Evolutionary conservation across 306 rosid genomes (phyloP).

Genomic region (Vicia faba): DNA sequence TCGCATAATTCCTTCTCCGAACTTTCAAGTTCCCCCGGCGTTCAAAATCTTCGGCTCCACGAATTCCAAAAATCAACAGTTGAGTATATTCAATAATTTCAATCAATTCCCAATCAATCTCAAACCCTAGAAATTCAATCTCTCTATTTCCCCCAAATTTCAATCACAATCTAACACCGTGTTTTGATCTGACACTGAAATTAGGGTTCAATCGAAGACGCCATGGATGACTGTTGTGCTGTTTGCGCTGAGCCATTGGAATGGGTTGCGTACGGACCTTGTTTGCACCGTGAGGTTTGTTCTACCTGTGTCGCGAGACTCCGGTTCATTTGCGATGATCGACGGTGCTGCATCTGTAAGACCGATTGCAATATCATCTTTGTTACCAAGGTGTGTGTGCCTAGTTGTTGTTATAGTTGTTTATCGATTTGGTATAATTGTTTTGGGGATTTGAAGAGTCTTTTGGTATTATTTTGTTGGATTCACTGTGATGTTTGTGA

Average conservation of each 20-base stretch:
- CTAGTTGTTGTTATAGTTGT: background rate
- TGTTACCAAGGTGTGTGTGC: slow-evolving; percentile 73
- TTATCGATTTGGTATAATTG: background rate
- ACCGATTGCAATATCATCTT: slow-evolving; percentile 63
- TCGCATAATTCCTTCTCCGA: slow-evolving; percentile 17
- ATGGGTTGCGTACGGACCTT: slow-evolving; percentile 96
- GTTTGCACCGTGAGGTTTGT: slow-evolving; percentile 91
- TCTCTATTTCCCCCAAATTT: background rate
- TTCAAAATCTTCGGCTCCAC: slow-evolving; percentile 20
- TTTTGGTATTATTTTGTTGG: background rate
- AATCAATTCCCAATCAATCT: background rate
- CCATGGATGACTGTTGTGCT: slow-evolving; percentile 93
- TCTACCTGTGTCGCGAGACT: slow-evolving; percentile 95
- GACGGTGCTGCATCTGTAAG: slow-evolving; percentile 90
- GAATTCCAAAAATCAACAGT: background rate
- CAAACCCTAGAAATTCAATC: slow-evolving; percentile 28
- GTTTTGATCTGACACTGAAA: slow-evolving; percentile 17
- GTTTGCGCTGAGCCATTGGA: slow-evolving; percentile 91
- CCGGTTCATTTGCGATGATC: slow-evolving; percentile 92
- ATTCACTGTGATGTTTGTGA: background rate
- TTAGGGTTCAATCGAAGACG: slow-evolving; percentile 42
- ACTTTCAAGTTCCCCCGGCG: background rate
- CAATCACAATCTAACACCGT: background rate
- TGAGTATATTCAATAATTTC: background rate
- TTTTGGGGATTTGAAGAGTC: background rate